phyloP scores from a whole-genome alignment of 1,284 basidiomycete genomes.

The Puccinia coronata region DNA sequence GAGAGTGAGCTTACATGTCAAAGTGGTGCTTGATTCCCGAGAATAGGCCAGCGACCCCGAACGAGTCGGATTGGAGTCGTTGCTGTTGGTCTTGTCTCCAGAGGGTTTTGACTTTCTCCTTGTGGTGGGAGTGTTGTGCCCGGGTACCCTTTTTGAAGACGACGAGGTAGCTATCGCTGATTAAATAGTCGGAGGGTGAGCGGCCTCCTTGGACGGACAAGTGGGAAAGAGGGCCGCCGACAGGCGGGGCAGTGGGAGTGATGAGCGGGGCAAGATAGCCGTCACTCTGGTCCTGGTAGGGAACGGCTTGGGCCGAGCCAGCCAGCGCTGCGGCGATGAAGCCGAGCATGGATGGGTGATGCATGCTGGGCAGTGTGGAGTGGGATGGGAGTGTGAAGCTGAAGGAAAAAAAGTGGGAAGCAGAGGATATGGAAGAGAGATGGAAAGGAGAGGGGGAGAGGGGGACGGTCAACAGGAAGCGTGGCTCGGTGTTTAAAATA shows the following conservation, averaged over 20 bases:
- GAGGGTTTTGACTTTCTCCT: constrained; percentile 28
- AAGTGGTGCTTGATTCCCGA: constrained; percentile 48
- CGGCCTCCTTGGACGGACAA: constrained; percentile 35
- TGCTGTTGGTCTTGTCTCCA: constrained; percentile 28
- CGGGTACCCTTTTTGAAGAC: constrained; percentile 48
- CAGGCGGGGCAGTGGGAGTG: constrained; percentile 43
- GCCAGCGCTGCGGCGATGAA: constrained; percentile 35
- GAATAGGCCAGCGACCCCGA: constrained; percentile 23
- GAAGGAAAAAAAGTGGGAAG: background rate
- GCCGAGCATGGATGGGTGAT: constrained; percentile 40
- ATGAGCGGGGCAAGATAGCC: constrained; percentile 35
- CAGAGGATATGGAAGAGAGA: background rate
- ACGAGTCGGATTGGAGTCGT: constrained; percentile 32
- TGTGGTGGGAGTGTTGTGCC: constrained; percentile 24
- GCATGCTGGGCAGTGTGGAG: background rate
- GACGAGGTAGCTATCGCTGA: constrained; percentile 47
- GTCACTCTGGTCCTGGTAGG: constrained; percentile 25
- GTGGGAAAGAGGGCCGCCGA: constrained; percentile 42
- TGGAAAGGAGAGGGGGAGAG: background rate
- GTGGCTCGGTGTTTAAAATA: background rate
- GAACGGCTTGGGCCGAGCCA: constrained; percentile 28
- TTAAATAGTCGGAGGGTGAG: constrained; percentile 43
- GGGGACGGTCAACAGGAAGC: background rate
- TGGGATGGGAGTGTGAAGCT: background rate
- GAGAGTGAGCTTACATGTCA: constrained; percentile 26